Evolutionary conservation across 345 rosid species (phyloP), one percentile per base, ranked within the genome.

Genomic region (Linum tenue): DNA sequence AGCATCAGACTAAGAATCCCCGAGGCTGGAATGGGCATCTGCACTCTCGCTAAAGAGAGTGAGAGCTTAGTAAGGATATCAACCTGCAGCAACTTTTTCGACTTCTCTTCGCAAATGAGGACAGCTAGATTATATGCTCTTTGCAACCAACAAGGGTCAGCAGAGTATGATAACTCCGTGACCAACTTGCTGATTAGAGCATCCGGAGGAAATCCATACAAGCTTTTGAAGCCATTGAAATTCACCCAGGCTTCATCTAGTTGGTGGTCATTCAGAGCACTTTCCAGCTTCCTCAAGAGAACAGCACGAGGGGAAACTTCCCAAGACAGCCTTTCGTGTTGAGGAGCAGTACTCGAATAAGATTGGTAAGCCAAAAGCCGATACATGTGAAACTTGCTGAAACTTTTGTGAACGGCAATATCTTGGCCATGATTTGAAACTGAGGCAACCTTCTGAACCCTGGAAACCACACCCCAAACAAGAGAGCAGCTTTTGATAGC

Each of bases 31-130:
- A 80, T 44, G 40, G 83, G 80, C 90, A 82, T 73, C 73, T 84
- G 81, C 39, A 86, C 86, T 83, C 97, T 85, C n/a, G 86, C 90
- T 63, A 88, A 68, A 64, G 88, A 83, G 60, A 94, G 77, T 1
- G 77, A 71, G 36, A 90, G 71, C 76, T 83, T 88, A 7, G 77
- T 76, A 40, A 90, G 63, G 41, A 77, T 66, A 44, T 81, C 86
- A 1, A 48, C 42, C 63, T 71, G 71, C 37, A 86, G 56, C 60
- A 78, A 62, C 59, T 56, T 22, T 22, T 22, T 63, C 0, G 89
- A 58, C 55, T 79, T 88, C 59, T 77, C 84, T 65, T 82, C 79
- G 73, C 73, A 63, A 63, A 76, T 59, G 15, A 67, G 14, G 36
- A 79, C 61, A 63, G 77, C 87, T 64, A 90, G 59, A 65, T 82